phyloP scores from a whole-genome alignment of 2,329 filamentous ascomycete species.

The Alternaria panax region DNA sequence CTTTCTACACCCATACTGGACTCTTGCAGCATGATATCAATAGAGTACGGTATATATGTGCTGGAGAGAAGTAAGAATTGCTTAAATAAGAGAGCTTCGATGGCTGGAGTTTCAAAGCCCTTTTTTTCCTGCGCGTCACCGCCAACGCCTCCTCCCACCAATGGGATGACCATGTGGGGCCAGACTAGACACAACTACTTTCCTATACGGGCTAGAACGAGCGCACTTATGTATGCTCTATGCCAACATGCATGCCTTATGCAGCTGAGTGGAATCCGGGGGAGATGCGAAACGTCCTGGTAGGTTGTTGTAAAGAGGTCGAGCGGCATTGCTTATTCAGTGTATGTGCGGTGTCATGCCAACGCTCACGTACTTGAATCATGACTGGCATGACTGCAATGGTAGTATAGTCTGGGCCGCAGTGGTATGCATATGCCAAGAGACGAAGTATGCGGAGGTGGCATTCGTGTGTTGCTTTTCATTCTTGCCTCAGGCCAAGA shows the following conservation, averaged over 20 bases:
- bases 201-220: neutral
- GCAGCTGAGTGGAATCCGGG: constrained; percentile 1
- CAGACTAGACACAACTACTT: neutral
- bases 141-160: neutral
- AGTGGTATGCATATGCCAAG: neutral
- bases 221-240: constrained; percentile 7
- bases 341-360: neutral
- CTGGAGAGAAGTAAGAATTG: neutral
- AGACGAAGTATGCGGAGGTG: neutral
- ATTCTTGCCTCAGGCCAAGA: neutral
- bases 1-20: neutral
- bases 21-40: neutral
- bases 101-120: neutral
- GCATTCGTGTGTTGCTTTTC: neutral
- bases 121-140: constrained; percentile 13
- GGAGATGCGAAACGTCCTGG: neutral
- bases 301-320: neutral
- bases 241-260: neutral
- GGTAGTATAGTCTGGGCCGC: neutral
- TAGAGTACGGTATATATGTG: neutral
- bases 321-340: neutral
- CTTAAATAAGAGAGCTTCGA: neutral
- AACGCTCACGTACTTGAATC: neutral
- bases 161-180: constrained; percentile 2
- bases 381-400: neutral